Conservation (phyloP, 179 eudicot species). For the Drosera spatulata region DNA sequence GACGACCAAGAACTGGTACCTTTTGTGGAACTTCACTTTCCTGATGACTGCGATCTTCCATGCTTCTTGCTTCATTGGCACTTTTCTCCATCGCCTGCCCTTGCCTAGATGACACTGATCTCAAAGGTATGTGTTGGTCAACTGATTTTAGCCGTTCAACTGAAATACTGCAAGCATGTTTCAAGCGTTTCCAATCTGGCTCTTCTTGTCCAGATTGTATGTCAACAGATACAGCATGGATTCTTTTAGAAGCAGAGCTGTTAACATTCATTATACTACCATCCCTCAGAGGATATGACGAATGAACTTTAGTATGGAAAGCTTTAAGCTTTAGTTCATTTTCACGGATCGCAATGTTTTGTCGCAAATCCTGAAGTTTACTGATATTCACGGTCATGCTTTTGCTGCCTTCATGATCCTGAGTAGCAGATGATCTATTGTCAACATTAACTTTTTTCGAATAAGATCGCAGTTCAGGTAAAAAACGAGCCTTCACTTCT, state of each 20-base stretch:
- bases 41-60: conserved; percentile 8
- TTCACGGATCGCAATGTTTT: conserved; percentile 51
- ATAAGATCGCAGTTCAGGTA: conserved; percentile 17
- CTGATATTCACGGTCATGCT: conserved; percentile 23
- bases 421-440: conserved; percentile 16
- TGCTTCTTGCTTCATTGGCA: conserved; percentile 8
- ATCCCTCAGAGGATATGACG: conserved; percentile 20
- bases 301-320: conserved; percentile 22
- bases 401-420: conserved; percentile 24
- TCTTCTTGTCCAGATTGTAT: conserved; percentile 23
- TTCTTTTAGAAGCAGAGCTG: conserved; percentile 15
- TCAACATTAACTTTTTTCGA: conserved; percentile 16
- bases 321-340: conserved; percentile 50
- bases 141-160: conserved; percentile 9
- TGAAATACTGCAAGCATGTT: conserved; percentile 15
- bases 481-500: conserved; percentile 15
- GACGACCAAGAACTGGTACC: conserved; percentile 11
- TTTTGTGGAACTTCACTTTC: conserved; percentile 7
- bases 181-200: conserved; percentile 40
- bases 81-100: conserved; percentile 10
- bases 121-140: conserved; percentile 6
- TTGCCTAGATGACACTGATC: conserved; percentile 10
- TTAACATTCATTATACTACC: conserved; percentile 10
- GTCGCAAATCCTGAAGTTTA: conserved; percentile 63
- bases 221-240: conserved; percentile 19